Percentiles rank a stretch among this genome's conserved stretches.
Conservation (phyloP, 2,329 filamentous ascomycete genomes). For the Colletotrichum liaoningense region DNA sequence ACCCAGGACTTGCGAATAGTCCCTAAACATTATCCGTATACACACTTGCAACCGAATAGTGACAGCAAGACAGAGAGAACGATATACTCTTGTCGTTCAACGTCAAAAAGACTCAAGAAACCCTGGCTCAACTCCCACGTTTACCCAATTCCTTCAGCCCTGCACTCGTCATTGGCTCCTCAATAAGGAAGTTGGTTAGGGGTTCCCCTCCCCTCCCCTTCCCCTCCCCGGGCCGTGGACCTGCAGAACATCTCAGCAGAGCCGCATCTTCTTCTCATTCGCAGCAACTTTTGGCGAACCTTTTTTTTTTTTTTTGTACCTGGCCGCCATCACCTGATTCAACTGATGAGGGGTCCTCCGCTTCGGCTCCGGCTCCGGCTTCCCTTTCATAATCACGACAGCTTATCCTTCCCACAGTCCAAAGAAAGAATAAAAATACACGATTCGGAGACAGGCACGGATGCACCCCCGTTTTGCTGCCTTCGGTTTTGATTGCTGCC, state of each 20-base stretch:
- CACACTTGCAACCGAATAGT: no score
- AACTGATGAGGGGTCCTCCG: background rate
- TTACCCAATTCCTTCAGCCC: background rate
- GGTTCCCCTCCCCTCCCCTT: background rate
- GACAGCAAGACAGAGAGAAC: no score
- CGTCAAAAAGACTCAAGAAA: background rate
- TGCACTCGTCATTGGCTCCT: conserved; percentile 4
- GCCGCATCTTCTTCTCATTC: conserved; percentile 7
- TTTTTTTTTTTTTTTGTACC: background rate
- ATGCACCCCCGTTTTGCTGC: background rate
- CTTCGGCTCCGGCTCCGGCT: background rate
- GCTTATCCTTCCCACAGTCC: background rate
- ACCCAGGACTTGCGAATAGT: background rate
- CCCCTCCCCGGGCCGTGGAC: background rate
- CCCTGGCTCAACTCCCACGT: background rate
- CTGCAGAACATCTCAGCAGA: conserved; percentile 14
- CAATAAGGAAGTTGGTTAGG: background rate
- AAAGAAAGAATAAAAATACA: background rate
- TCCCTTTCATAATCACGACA: background rate
- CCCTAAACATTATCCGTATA: no score
- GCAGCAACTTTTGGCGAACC: conserved; percentile 18
- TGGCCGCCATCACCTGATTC: background rate
- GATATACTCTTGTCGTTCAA: background rate
- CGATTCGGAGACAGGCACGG: background rate
- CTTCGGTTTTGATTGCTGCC: background rate